Base-by-base conservation (phyloP, 768 basidiomycete genomes). In the Leccinum pellstonianum region DNA sequence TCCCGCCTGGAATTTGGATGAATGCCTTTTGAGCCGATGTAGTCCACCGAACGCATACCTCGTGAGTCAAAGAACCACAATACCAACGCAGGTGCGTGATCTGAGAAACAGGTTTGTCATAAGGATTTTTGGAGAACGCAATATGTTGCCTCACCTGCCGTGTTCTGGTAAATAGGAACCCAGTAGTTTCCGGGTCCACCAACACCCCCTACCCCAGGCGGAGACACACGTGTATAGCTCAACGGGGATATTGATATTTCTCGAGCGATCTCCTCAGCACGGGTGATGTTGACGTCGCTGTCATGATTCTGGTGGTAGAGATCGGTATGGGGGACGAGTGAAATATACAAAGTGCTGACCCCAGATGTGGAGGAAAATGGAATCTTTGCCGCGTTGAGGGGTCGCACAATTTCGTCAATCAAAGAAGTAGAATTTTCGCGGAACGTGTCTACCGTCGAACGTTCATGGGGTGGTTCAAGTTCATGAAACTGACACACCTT, bases 61-160 rank as follows among this genome's bases (percentile, higher is more conserved):
- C 88, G 79, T 3, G 90, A 90, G 72, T 91, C 90, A 64, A 91
- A 91, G 74, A 89, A 88, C 71, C 88, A 91, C 4, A 90, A 70
- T 51, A 91, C 70, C 10, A 90, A 75, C 4, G 72, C 75, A 4
- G 88, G 88, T 5, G 68, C 62, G 2, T 29, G n/a, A 69, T 87
- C 71, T 72, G 29, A 8, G 37, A 53, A 12, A 47, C 17, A 33
- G 2, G 4, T 2, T 1, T 1, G 17, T 5, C 2, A 33, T 19
- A n/a, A 25, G n/a, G 25, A 47, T 8, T 11, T 15, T 3, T 35
- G n/a, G 11, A 33, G 5, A 14, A 33, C 9, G 31, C 19, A 3
- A 1, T 3, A 8, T 52, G 4, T 27, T 29, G 5, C 55, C 59
- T 27, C 19, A 80, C 81, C 81, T 27, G 66, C 60, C 8, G 33